These are phyloP conservation scores for Rhizopus stolonifer DNA, from an alignment of 371 early-diverging fungal genomes.

Conservation along the genomic window DNA sequence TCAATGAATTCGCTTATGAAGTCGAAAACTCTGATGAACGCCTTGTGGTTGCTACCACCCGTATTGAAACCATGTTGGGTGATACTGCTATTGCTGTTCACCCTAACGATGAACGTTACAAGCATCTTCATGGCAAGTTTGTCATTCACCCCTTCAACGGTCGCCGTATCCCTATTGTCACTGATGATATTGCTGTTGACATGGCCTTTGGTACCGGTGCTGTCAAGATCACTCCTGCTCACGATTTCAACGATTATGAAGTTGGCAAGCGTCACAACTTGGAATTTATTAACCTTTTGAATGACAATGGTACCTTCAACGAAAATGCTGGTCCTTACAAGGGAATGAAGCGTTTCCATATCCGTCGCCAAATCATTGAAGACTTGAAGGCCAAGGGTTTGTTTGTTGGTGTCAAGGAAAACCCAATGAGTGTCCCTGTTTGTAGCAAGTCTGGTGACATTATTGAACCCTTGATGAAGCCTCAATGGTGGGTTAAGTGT, in stretches of 20 bases:
- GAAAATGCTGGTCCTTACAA: constrained; percentile 84
- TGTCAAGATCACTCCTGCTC: constrained; percentile 99
- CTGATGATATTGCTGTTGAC: constrained; percentile 92
- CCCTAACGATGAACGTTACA: constrained; percentile 80
- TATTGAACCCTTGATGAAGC: constrained; percentile 98
- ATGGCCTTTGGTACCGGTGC: constrained; percentile 98
- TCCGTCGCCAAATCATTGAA: constrained; percentile 86
- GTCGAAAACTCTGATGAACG: constrained; percentile 84
- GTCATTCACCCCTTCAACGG: constrained; percentile 96
- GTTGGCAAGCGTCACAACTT: constrained; percentile 96
- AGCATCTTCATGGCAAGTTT: constrained; percentile 90
- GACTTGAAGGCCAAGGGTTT: constrained; percentile 88
- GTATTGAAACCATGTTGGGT: constrained; percentile 99
- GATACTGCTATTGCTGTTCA: constrained; percentile 98
- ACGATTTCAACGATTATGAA: constrained; percentile 98
- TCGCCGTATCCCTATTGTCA: constrained; percentile 89
- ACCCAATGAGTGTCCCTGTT: constrained; percentile 95
- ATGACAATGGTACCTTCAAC: constrained; percentile 95
- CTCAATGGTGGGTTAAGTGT: constrained; percentile 99
- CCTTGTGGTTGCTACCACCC: constrained; percentile 97
- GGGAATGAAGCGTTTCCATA: constrained; percentile 96
- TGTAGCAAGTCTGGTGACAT: constrained; percentile 95
- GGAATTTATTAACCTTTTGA: constrained; percentile 92
- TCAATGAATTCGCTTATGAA: constrained; percentile 88
- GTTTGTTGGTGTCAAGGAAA: constrained; percentile 84